A percentile compares a stretch with the other conserved stretches of the same genome.
Evolutionary conservation across 306 rosid genomes (phyloP).

Genomic region (cucumber (Cucumis sativus)): DNA sequence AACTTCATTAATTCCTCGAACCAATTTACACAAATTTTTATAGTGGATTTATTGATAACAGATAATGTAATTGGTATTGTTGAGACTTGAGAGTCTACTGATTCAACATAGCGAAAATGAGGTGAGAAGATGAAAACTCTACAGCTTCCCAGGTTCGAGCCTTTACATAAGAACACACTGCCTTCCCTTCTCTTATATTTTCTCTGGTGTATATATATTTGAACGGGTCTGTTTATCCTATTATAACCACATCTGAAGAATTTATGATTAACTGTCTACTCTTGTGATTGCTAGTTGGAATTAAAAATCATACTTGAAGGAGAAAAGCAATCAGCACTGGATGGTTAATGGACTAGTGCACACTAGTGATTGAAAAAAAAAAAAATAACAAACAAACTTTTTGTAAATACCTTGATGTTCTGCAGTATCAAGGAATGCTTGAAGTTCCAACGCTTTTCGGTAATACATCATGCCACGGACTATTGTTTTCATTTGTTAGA

Average conservation of each 20-base stretch:
- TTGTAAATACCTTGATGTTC: conserved; percentile 51
- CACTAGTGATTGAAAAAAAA: neutral
- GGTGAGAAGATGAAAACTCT: neutral
- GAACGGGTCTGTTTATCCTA: neutral
- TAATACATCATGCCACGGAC: conserved; percentile 98
- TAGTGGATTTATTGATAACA: neutral
- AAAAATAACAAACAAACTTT: neutral
- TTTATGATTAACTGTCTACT: neutral
- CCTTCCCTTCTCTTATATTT: neutral
- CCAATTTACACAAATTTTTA: neutral
- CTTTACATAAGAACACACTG: neutral
- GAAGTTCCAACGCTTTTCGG: conserved; percentile 92
- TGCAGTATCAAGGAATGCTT: conserved; percentile 96
- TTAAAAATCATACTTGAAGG: neutral
- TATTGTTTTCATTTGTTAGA: neutral
- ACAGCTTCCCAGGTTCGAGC: neutral
- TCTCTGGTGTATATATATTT: neutral
- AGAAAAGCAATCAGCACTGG: neutral
- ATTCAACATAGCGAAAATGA: neutral
- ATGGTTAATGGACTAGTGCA: neutral
- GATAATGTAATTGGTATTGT: neutral
- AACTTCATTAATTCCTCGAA: neutral
- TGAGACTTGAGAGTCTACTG: neutral
- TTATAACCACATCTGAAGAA: neutral
- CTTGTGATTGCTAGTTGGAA: neutral